Base-by-base conservation (phyloP, 2,329 filamentous ascomycete species). In the Boeremia lycopersici region DNA sequence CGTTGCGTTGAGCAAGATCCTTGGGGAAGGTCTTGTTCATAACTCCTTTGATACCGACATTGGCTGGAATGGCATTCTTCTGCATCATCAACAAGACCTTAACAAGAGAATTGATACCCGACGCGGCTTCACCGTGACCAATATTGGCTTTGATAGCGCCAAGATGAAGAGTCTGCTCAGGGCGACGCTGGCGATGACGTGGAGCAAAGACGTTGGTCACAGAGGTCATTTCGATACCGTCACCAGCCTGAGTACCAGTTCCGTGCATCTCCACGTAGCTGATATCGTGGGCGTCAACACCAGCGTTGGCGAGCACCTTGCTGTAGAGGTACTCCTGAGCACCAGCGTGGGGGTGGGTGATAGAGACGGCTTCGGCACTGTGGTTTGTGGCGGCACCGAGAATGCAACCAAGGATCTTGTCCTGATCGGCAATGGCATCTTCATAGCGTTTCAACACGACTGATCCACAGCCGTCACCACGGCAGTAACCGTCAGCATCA, bases 251-350 rank as follows among this genome's bases (percentile, higher is more conserved):
- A 0, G 90, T 96, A 29, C 91, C 91, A 2, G 91, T 96, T 12
- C 90, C 91, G 72, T 96, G 91, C 87, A 95, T 91, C 75, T 96
- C 91, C 8, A 96, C 87, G 67, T 93, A 96, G 73, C 86, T 86
- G 43, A 96, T 83, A 59, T 93, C 89, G 45, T 86, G 82, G 1
- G 90, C 88, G 66, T 93, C 87, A 19, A 95, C 82, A 54, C 88
- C 87, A 36, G 89, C 87, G 38, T 89, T 84, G 42, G 88, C 83
- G 1, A 95, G 80, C 26, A 95, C 86, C 34, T 84, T 81, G 51
- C 84, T 83, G 65, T 89, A 93, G 10, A 95, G 77, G 42, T 83
- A 79, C 11, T 89, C 85, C 73, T 96, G 91, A 0, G 89, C 88
- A 12, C 85, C 88, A 4, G 86, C 89, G 71, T 95, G 90, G 1